phyloP scores from a whole-genome alignment of 1,139 yeast genomes.

The Hyphopichia buzzinii region DNA sequence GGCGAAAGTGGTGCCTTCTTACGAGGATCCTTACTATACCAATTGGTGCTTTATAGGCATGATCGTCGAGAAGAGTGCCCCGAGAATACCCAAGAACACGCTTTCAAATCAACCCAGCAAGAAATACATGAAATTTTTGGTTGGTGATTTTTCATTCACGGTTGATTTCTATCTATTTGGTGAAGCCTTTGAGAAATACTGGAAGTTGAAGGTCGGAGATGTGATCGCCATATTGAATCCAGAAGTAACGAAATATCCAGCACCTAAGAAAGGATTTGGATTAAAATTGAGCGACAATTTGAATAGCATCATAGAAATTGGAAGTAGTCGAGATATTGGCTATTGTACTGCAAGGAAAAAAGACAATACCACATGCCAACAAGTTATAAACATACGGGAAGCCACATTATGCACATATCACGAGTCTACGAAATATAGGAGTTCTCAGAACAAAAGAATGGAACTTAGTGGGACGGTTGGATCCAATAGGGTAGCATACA shows the following conservation, averaged over 20 bases:
- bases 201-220: slow-evolving; percentile 74
- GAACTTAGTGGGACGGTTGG: slow-evolving; percentile 68
- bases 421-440: slow-evolving; percentile 54
- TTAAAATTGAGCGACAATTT: slow-evolving; percentile 52
- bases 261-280: slow-evolving; percentile 48
- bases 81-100: slow-evolving; percentile 43
- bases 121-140: slow-evolving; percentile 58
- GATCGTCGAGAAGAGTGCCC: slow-evolving; percentile 55
- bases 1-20: slow-evolving; percentile 71
- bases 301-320: slow-evolving; percentile 66
- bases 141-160: slow-evolving; percentile 65
- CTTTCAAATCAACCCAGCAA: slow-evolving; percentile 20
- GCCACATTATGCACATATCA: slow-evolving; percentile 71
- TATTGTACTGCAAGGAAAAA: slow-evolving; percentile 53
- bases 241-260: slow-evolving; percentile 31
- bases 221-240: slow-evolving; percentile 78
- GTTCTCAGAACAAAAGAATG: slow-evolving; percentile 59
- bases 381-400: slow-evolving; percentile 54
- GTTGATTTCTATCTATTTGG: slow-evolving; percentile 66
- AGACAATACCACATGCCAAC: slow-evolving; percentile 52
- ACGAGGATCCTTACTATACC: slow-evolving; percentile 61
- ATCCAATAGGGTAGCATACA: slow-evolving; percentile 25
- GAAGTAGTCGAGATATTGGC: slow-evolving; percentile 68
- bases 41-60: slow-evolving; percentile 80
- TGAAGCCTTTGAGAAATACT: slow-evolving; percentile 63